These are phyloP conservation scores for Rhizopus delemar DNA, from an alignment of 371 early-diverging fungal genomes.

Conservation along the genomic window DNA sequence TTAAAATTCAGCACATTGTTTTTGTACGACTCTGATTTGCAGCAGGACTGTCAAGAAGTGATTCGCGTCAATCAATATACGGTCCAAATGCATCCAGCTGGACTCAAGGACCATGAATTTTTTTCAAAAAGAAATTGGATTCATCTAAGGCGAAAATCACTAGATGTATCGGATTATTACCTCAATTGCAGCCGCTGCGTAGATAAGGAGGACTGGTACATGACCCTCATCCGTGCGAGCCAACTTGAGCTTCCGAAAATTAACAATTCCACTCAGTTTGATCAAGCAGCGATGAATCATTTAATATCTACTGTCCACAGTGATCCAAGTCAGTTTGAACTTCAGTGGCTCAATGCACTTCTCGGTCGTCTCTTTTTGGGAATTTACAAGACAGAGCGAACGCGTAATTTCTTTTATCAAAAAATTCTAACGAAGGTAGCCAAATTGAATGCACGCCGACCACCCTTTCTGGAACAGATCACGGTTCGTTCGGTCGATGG, in stretches of 20 bases:
- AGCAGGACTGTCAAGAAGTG: slow-evolving; percentile 77
- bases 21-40: slow-evolving; percentile 81
- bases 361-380: slow-evolving; percentile 78
- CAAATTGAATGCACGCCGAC: slow-evolving; percentile 69
- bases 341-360: slow-evolving; percentile 88
- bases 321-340: slow-evolving; percentile 55
- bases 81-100: slow-evolving; percentile 65
- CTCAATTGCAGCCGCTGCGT: slow-evolving; percentile 55
- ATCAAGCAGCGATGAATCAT: slow-evolving; percentile 52
- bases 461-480: slow-evolving; percentile 78
- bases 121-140: slow-evolving; percentile 59
- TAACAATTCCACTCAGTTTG: slow-evolving; percentile 44
- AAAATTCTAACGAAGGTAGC: slow-evolving; percentile 65
- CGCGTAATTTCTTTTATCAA: slow-evolving; percentile 58
- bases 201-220: slow-evolving; percentile 93
- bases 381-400: slow-evolving; percentile 68
- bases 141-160: slow-evolving; percentile 33
- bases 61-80: slow-evolving; percentile 67
- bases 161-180: slow-evolving; percentile 42
- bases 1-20: slow-evolving; percentile 78
- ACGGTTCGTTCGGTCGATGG: slow-evolving; percentile 72
- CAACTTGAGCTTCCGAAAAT: slow-evolving; percentile 24
- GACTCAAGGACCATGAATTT: slow-evolving; percentile 62
- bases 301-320: slow-evolving; percentile 58
- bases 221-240: slow-evolving; percentile 53